A percentile compares a stretch with the other conserved stretches of the same genome.
Conservation (phyloP, 2,329 filamentous ascomycete genomes). For the Neospermospora avenae region DNA sequence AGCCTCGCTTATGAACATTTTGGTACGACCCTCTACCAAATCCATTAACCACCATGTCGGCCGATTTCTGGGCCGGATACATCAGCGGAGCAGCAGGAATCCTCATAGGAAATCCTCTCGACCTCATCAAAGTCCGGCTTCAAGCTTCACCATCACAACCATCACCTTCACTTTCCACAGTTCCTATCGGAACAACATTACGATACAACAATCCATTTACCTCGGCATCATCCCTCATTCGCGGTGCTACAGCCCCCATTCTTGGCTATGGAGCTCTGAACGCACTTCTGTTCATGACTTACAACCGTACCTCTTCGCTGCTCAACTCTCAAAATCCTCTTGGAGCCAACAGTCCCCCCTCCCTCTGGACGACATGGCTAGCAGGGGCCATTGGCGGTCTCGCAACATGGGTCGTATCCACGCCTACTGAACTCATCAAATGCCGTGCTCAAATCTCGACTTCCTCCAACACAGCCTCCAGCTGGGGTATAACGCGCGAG, state of each 20-base stretch:
- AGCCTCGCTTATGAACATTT: not conserved
- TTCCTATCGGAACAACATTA: slow-evolving; percentile 16
- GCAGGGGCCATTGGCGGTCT: slow-evolving; percentile 81
- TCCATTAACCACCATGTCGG: slow-evolving; percentile 29
- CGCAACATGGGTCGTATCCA: slow-evolving; percentile 80
- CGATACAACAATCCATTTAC: slow-evolving; percentile 36
- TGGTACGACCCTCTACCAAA: not conserved
- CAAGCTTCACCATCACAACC: slow-evolving; percentile 55
- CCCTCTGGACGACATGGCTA: slow-evolving; percentile 67
- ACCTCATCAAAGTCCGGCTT: slow-evolving; percentile 74
- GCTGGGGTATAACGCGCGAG: slow-evolving; percentile 58
- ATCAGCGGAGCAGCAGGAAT: slow-evolving; percentile 83
- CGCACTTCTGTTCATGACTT: slow-evolving; percentile 83
- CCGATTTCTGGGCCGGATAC: slow-evolving; percentile 94
- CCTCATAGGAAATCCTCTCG: slow-evolving; percentile 82
- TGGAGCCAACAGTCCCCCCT: slow-evolving; percentile 38
- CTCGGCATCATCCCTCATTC: slow-evolving; percentile 42
- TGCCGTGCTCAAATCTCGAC: slow-evolving; percentile 73
- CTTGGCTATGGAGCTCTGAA: slow-evolving; percentile 90
- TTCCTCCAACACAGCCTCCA: slow-evolving; percentile 28
- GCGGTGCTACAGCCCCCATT: slow-evolving; percentile 79
- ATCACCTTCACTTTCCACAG: slow-evolving; percentile 11
- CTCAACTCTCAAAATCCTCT: slow-evolving; percentile 43
- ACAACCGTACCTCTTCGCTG: slow-evolving; percentile 74
- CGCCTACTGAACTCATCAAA: slow-evolving; percentile 88